Evolutionary conservation across 2,329 filamentous ascomycete genomes (phyloP).

Genomic region (Fusarium staphyleae): DNA sequence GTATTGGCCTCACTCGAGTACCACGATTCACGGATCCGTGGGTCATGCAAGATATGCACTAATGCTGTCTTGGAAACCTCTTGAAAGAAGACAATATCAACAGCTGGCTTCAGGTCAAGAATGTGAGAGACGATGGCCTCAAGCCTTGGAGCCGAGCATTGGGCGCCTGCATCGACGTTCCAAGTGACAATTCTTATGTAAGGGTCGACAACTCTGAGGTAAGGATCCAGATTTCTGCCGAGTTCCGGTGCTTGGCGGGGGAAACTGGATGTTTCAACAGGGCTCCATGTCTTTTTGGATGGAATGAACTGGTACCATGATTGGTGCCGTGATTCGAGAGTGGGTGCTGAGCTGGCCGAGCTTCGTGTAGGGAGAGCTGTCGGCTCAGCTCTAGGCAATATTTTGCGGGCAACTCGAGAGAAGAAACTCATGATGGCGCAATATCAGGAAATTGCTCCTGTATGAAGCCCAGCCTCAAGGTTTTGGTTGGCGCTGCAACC

Average conservation of each 20-base stretch:
- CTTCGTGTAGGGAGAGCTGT: neutral
- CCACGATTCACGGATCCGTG: slow-evolving; percentile 41
- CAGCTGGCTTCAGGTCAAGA: slow-evolving; percentile 1
- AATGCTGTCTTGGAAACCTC: slow-evolving; percentile 34
- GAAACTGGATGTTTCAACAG: slow-evolving; percentile 7
- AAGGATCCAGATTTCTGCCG: slow-evolving; percentile 28
- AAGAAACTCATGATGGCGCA: neutral
- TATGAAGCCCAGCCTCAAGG: neutral
- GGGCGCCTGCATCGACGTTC: slow-evolving; percentile 43
- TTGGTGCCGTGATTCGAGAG: neutral
- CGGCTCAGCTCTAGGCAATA: neutral
- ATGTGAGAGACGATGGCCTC: slow-evolving; percentile 41
- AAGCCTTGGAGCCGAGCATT: slow-evolving; percentile 29
- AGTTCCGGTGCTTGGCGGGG: slow-evolving; percentile 27
- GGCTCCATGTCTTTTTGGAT: slow-evolving; percentile 7
- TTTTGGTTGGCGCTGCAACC: slow-evolving; percentile 1
- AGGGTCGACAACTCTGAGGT: neutral
- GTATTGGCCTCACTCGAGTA: slow-evolving; percentile 43
- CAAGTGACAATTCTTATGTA: slow-evolving; percentile 39
- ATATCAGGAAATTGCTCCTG: slow-evolving; percentile 17
- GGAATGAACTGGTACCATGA: slow-evolving; percentile 13
- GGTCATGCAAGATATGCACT: slow-evolving; percentile 32
- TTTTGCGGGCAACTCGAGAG: neutral
- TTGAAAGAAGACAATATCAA: slow-evolving; percentile 17
- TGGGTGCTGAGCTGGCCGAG: neutral